These are phyloP conservation scores for Aureobasidium sp. DNA, from an alignment of 2,329 filamentous ascomycete genomes.

Conservation along the genomic window DNA sequence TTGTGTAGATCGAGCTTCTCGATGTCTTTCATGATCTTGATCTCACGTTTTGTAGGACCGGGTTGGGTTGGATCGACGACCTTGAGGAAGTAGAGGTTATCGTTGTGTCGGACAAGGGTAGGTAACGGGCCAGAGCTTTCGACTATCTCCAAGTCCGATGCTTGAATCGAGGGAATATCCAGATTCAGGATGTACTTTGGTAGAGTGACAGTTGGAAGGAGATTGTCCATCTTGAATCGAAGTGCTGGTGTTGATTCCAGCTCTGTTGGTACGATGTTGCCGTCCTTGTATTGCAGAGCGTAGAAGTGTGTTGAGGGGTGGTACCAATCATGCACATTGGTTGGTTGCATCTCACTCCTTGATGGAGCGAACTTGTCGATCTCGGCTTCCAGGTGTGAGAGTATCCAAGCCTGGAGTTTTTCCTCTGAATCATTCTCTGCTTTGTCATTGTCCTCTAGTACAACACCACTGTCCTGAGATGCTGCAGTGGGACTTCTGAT, in stretches of 20 bases:
- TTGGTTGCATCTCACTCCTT: slow-evolving; percentile 6
- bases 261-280: slow-evolving; percentile 20
- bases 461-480: slow-evolving; percentile 10
- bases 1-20: slow-evolving; percentile 20
- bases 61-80: slow-evolving; percentile 22
- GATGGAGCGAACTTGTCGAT: slow-evolving; percentile 15
- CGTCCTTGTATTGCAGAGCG: slow-evolving; percentile 17
- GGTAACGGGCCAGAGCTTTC: slow-evolving; percentile 16
- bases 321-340: slow-evolving; percentile 25
- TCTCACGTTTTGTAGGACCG: slow-evolving; percentile 25
- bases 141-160: slow-evolving; percentile 20
- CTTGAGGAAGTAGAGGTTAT: slow-evolving; percentile 24
- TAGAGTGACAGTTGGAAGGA: slow-evolving; percentile 22
- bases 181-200: slow-evolving; percentile 26
- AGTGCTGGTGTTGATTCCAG: slow-evolving; percentile 17
- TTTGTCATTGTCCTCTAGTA: slow-evolving; percentile 14
- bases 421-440: slow-evolving; percentile 14
- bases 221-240: slow-evolving; percentile 17
- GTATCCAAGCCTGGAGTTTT: slow-evolving; percentile 24
- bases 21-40: slow-evolving; percentile 23
- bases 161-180: slow-evolving; percentile 17
- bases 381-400: slow-evolving; percentile 17
- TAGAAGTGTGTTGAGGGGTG: slow-evolving; percentile 22
- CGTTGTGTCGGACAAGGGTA: slow-evolving; percentile 21
- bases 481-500: neutral